phyloP scores from a whole-genome alignment of 2,329 filamentous ascomycete genomes.

The Verticillium isaacii region DNA sequence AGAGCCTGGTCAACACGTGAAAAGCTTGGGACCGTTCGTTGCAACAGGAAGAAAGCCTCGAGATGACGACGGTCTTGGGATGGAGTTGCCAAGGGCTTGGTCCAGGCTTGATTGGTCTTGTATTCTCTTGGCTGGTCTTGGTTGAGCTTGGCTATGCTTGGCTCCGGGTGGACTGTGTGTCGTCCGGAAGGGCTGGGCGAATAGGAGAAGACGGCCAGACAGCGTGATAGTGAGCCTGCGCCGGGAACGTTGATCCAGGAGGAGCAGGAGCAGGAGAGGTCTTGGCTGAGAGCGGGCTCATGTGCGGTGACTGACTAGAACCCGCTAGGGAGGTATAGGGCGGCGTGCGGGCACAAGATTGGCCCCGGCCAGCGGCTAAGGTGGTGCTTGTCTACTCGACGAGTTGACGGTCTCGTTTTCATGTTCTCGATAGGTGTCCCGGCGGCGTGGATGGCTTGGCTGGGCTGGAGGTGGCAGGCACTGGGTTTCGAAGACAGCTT shows the following conservation, averaged over 20 bases:
- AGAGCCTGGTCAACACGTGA: neutral
- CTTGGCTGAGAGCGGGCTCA: neutral
- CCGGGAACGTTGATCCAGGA: neutral
- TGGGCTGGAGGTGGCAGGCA: neutral
- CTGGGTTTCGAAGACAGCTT: neutral
- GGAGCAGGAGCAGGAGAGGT: neutral
- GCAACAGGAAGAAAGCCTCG: neutral
- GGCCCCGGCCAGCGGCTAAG: too few species aligned
- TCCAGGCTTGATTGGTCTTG: neutral
- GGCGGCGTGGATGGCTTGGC: neutral
- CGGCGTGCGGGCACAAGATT: neutral
- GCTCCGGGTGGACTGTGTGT: neutral
- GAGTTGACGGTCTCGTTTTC: neutral
- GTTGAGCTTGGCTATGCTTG: neutral
- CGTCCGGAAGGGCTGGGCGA: neutral
- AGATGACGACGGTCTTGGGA: neutral
- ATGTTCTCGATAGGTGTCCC: neutral
- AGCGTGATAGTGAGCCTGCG: neutral
- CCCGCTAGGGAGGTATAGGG: neutral
- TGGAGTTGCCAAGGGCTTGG: neutral
- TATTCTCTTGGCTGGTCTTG: neutral
- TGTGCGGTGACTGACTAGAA: neutral
- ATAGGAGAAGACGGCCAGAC: neutral
- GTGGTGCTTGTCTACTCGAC: neutral
- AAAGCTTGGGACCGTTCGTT: neutral